These are phyloP conservation scores for Fusarium globosum DNA, from an alignment of 2,329 filamentous ascomycete genomes.

Conservation along the genomic window DNA sequence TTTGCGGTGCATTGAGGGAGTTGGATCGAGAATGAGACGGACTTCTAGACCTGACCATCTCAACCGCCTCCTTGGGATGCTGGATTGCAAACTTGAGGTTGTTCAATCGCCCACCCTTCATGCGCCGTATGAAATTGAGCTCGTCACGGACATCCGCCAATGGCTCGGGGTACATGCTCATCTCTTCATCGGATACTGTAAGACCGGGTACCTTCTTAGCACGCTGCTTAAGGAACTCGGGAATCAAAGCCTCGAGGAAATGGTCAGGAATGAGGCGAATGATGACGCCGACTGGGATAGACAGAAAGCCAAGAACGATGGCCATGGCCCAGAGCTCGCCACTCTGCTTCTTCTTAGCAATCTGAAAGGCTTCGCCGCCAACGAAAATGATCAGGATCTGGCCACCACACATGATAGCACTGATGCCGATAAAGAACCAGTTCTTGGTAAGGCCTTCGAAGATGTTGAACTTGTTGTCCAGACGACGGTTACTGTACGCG, in stretches of 20 bases:
- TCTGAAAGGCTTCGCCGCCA: conserved; percentile 83
- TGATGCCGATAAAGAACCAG: conserved; percentile 89
- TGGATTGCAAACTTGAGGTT: conserved; percentile 82
- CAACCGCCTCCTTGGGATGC: conserved; percentile 77
- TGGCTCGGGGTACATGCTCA: conserved; percentile 75
- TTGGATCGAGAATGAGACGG: conserved; percentile 73
- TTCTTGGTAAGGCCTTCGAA: conserved; percentile 89
- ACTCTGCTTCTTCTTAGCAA: conserved; percentile 69
- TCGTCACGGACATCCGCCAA: conserved; percentile 82
- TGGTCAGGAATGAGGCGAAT: conserved; percentile 87
- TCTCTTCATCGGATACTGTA: conserved; percentile 74
- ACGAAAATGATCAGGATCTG: conserved; percentile 92
- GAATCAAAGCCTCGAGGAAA: conserved; percentile 65
- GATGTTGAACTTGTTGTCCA: conserved; percentile 96
- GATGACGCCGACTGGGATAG: conserved; percentile 83
- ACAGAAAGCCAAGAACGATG: conserved; percentile 83
- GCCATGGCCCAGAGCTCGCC: conserved; percentile 89
- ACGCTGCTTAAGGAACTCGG: conserved; percentile 63
- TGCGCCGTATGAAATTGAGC: conserved; percentile 80
- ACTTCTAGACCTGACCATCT: conserved; percentile 68
- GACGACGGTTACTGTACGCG: conserved; percentile 77
- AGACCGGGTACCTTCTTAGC: conserved; percentile 62
- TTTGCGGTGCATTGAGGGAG: conserved; percentile 69
- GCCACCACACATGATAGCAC: conserved; percentile 85
- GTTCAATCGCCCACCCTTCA: conserved; percentile 85